Evolutionary conservation across 257 asterid species (phyloP), one percentile per base, ranked within the genome.

Genomic region (Striga asiatica): DNA sequence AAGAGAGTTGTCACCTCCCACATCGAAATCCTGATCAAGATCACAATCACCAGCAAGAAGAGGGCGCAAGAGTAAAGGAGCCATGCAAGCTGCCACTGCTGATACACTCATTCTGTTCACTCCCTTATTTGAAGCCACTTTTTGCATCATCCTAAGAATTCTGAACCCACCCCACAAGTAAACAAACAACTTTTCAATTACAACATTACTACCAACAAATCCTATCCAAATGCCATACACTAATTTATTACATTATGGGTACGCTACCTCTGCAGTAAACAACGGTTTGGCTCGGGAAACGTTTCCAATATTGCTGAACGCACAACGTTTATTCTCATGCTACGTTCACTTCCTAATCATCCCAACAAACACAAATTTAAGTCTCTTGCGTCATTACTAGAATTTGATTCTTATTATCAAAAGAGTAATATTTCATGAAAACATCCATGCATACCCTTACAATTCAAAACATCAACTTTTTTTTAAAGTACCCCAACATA

Each of bases 11-110:
- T 92, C 99, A 57, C 93, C 97, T 20, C 83, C 93, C 64, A 84
- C 69, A 70, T 83, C 86, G 49, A 80, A 68, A 68, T 71, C 72
- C 50, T 81, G 62, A 52, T 78, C 91, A 35, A 88, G 82, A 52
- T 92, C 99, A 68, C 97, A 92, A 56, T 92, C 99, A 14, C 99
- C 99, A 59, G 88, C 83, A 61, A 92, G 85, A 74, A 92, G 99
- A 35, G 99, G 97, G 11, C 99, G 93, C 45, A 92, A 93, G 64
- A 92, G 99, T 58, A 92, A 76, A 50, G 99, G 99, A 43, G 99
- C 94, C 99, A 92, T 92, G 79, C 99, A 92, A 64, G 99, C 97
- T 67, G 99, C 99, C 53, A 92, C 99, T 50, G 97, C 99, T 56
- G 99, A 83, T 67, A 77, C 65, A 75, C 99, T 83, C 99, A 92